Conservation (phyloP, 2,329 filamentous ascomycete species). For the Colletotrichum lupini region DNA sequence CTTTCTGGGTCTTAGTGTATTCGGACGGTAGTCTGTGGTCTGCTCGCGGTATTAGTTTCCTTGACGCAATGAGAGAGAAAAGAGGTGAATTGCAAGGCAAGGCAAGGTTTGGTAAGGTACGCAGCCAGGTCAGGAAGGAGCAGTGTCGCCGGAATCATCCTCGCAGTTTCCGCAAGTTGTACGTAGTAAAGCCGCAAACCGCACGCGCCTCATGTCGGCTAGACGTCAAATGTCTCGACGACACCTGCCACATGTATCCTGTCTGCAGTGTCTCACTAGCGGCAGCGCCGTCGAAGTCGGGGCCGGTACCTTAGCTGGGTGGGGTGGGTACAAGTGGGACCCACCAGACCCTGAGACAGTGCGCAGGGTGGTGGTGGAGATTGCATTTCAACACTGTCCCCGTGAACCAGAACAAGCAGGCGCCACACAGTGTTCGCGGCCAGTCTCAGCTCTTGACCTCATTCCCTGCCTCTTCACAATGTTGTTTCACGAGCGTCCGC, state of each 20-base stretch:
- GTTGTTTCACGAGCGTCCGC: constrained; percentile 35
- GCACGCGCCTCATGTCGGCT: constrained; percentile 25
- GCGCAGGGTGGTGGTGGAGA: constrained; percentile 2
- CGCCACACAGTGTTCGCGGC: constrained; percentile 8
- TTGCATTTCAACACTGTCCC: constrained; percentile 1
- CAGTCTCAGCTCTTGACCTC: constrained; percentile 20
- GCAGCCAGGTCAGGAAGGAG: too few species aligned
- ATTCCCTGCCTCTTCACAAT: constrained; percentile 31
- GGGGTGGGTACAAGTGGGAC: constrained; percentile 17
- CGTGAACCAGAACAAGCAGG: rapidly evolving
- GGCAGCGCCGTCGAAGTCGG: not conserved
- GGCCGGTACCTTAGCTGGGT: constrained; percentile 23
- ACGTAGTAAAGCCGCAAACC: not conserved
- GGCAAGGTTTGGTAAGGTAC: too few species aligned
- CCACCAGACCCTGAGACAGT: constrained; percentile 30
- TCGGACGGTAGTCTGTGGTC: not conserved
- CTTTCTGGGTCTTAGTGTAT: too few species aligned
- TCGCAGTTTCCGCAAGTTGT: constrained; percentile 7
- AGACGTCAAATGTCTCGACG: constrained; percentile 34
- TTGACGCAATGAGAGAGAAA: not conserved
- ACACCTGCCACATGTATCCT: constrained; percentile 36
- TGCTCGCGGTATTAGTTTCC: not conserved
- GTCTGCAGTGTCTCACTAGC: constrained; percentile 30
- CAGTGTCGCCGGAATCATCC: not conserved
- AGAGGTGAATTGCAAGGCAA: not conserved